Conservation (phyloP, 352 stramenopile species). For the Discostella stelligera region DNA sequence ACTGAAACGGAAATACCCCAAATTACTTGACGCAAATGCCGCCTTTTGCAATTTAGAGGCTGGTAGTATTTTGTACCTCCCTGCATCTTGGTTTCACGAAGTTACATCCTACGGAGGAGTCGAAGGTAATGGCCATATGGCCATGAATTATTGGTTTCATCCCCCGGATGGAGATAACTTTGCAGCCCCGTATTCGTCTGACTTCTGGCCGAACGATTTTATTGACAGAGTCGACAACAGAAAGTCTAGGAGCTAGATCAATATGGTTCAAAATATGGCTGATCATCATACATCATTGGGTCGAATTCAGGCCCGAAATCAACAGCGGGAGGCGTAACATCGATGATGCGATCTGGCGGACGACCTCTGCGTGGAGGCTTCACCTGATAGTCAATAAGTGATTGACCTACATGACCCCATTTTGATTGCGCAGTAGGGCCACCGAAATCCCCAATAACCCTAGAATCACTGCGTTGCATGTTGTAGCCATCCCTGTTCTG, state of each 20-base stretch:
- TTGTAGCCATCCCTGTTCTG: not conserved
- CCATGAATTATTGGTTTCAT: slow-evolving; percentile 53
- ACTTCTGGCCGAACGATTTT: slow-evolving; percentile 49
- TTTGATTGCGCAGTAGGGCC: not conserved
- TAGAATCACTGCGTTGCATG: not conserved
- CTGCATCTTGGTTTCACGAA: slow-evolving; percentile 97
- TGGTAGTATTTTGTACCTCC: slow-evolving; percentile 95
- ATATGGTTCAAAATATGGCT: slow-evolving; percentile 11
- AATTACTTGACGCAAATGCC: slow-evolving; percentile 50
- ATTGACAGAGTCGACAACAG: slow-evolving; percentile 20
- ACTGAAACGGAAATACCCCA: slow-evolving; percentile 61
- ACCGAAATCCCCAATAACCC: not conserved
- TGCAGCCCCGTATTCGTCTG: slow-evolving; percentile 50
- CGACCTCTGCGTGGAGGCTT: slow-evolving; percentile 6
- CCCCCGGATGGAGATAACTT: slow-evolving; percentile 65
- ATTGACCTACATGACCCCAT: slow-evolving; percentile 3
- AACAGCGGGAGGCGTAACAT: not conserved
- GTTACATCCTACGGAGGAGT: slow-evolving; percentile 84
- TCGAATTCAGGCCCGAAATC: slow-evolving; percentile 1
- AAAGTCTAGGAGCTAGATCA: not conserved
- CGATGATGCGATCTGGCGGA: not conserved
- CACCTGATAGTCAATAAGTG: slow-evolving; percentile 3
- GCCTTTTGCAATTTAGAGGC: slow-evolving; percentile 81
- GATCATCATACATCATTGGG: not conserved
- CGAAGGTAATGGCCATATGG: slow-evolving; percentile 26